Base-by-base conservation (phyloP, 495 filamentous ascomycete species). In the Aspergillus cavernicola region DNA sequence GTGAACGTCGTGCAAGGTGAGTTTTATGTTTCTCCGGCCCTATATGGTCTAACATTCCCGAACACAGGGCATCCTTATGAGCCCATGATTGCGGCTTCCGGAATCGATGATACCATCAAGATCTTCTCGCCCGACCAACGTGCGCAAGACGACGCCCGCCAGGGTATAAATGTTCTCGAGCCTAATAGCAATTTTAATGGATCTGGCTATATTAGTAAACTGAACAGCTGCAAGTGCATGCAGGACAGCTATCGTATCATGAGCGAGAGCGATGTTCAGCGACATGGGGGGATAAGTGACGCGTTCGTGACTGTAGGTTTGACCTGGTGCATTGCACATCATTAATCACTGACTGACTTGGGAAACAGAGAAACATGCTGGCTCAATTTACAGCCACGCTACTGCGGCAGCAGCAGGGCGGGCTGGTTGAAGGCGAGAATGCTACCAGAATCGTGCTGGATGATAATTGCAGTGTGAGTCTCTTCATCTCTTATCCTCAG, bases 71-170 rank as follows among this genome's bases (percentile, higher is more conserved):
- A 89, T 57, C 86, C 86, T 1, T 86, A 86, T 60, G 86, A 89
- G 58, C 85, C 86, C 1, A 79, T 80, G 39, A 69, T 90, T 26
- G 86, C 86, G 2, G 83, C 80, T 8, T 85, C 83, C 0, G 86
- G 86, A 15, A 89, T 90, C 28, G 86, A 89, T 57, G 79, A 83
- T 33, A 89, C 86, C 1, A 82, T 90, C 70, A 89, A 89, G 55
- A 83, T 90, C 20, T 90, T 89, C 71, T 85, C 82, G 0, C 70
- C 85, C 1, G 86, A 89, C 60, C 71, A 65, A 44, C 69, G 71
- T 3, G 80, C 80, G 1, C 83, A 88, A 56, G 72, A 75, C 9
- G 70, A 79, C 45, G 84, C 84, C 20, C 72, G 75, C 13, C 64
- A 68, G 3, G 84, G 83, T 4, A 65, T 82, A 40, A 80, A 82